Percentiles rank a stretch among this genome's conserved stretches.
These are phyloP conservation scores for Gastrolobium bilobum DNA, from an alignment of 306 rosid genomes.

Conservation along the genomic window DNA sequence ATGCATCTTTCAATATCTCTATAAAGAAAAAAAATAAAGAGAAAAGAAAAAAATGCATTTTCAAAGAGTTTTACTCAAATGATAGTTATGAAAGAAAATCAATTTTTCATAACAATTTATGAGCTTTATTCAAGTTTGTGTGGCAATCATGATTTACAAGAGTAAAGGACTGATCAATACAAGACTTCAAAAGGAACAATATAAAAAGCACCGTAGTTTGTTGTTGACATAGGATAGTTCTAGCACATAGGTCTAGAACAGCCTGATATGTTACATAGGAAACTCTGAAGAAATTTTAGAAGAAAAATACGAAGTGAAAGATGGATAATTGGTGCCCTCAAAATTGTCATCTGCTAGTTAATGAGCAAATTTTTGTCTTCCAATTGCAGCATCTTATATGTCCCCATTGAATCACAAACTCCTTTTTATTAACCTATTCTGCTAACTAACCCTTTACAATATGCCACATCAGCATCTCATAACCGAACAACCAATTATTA, in stretches of 20 bases:
- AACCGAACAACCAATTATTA: too few relatives aligned
- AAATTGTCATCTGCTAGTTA: neutral
- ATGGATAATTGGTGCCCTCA: neutral
- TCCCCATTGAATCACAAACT: neutral
- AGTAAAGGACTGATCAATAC: neutral
- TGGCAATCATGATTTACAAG: conserved; percentile 14
- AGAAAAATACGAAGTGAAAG: conserved; percentile 21
- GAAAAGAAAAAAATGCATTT: neutral
- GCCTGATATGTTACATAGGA: neutral
- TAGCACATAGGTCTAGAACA: conserved; percentile 18
- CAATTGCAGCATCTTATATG: neutral
- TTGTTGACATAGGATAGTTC: neutral
- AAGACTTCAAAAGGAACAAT: neutral
- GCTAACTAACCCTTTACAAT: too few relatives aligned
- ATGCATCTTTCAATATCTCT: conserved; percentile 13
- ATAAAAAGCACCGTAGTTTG: neutral
- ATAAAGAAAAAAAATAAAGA: neutral
- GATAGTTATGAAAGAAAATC: neutral
- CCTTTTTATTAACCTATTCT: too few relatives aligned
- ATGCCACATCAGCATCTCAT: too few relatives aligned
- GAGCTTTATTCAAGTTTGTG: neutral
- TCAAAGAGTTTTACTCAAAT: neutral
- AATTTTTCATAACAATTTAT: neutral
- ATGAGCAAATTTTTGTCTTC: neutral
- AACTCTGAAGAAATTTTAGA: neutral